Conservation (phyloP, 805 yeast species). For the Kregervanrija delftensis region DNA sequence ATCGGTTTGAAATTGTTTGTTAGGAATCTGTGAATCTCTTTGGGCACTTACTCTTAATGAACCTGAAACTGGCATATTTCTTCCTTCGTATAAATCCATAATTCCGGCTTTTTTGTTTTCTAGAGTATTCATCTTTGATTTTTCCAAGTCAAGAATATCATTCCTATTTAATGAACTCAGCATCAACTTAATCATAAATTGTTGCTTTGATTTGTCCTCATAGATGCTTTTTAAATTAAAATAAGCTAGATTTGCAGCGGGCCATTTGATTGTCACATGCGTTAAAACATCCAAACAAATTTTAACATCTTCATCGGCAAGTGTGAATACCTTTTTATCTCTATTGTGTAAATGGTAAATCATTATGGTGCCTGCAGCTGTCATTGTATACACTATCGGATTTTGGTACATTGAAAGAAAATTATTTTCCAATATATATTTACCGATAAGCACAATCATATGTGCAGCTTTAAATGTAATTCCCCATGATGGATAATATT, state of each 20-base stretch:
- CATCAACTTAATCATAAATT: constrained; percentile 13
- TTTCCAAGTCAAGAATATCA: no score
- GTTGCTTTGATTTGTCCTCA: constrained; percentile 26
- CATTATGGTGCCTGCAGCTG: constrained; percentile 63
- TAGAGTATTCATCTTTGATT: no score
- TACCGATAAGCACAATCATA: constrained; percentile 59
- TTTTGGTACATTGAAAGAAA: constrained; percentile 32
- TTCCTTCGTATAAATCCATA: no score
- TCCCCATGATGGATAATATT: constrained; percentile 62
- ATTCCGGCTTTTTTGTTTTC: no score
- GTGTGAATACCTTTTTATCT: constrained; percentile 17
- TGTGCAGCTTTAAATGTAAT: constrained; percentile 78
- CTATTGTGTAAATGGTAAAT: constrained; percentile 50
- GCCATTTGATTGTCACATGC: constrained; percentile 43
- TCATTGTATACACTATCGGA: constrained; percentile 38
- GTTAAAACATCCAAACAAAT: constrained; percentile 26
- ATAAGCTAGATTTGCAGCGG: constrained; percentile 45
- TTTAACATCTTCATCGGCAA: constrained; percentile 19
- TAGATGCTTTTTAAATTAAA: constrained; percentile 39
- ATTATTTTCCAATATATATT: constrained; percentile 50
- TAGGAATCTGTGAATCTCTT: no score
- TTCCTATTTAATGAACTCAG: no score
- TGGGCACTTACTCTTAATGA: no score
- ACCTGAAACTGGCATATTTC: no score
- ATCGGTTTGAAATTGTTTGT: no score